These are phyloP conservation scores for Coelastrella sp. DNA, from an alignment of 139 green algal genomes.

Conservation along the genomic window DNA sequence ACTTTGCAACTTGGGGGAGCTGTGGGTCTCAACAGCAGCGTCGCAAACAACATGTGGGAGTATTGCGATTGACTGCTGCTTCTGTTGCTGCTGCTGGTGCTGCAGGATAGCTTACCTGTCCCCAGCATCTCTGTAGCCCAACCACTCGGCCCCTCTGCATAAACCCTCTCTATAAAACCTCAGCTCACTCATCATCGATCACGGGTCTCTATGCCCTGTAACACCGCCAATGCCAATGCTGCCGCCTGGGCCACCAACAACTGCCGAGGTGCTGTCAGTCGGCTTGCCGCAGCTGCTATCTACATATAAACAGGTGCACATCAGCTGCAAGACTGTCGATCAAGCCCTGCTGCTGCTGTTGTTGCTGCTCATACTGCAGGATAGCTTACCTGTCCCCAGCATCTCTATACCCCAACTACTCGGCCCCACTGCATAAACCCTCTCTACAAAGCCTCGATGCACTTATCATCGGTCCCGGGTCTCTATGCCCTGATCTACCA, in stretches of 20 bases:
- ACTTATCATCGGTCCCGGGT: conserved; percentile 9
- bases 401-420: conserved; percentile 2
- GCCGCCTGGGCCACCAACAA: too few relatives aligned
- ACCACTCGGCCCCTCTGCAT: conserved; percentile 16
- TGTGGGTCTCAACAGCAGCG: neutral
- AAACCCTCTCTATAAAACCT: neutral
- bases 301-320: too few relatives aligned
- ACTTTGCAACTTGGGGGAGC: neutral
- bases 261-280: too few relatives aligned
- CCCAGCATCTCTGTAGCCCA: conserved; percentile 6
- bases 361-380: neutral
- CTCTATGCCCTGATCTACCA: conserved; percentile 17
- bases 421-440: neutral
- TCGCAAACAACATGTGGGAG: neutral
- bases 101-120: conserved; percentile 1
- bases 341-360: too few relatives aligned
- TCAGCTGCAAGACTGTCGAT: too few relatives aligned
- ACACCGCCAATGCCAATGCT: neutral
- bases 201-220: conserved; percentile 16
- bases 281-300: too few relatives aligned
- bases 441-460: neutral
- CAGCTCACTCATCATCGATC: neutral
- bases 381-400: neutral
- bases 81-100: neutral
- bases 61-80: neutral